These are phyloP conservation scores for Neoarthrinium moseri DNA, from an alignment of 2,329 filamentous ascomycete genomes.

Conservation along the genomic window DNA sequence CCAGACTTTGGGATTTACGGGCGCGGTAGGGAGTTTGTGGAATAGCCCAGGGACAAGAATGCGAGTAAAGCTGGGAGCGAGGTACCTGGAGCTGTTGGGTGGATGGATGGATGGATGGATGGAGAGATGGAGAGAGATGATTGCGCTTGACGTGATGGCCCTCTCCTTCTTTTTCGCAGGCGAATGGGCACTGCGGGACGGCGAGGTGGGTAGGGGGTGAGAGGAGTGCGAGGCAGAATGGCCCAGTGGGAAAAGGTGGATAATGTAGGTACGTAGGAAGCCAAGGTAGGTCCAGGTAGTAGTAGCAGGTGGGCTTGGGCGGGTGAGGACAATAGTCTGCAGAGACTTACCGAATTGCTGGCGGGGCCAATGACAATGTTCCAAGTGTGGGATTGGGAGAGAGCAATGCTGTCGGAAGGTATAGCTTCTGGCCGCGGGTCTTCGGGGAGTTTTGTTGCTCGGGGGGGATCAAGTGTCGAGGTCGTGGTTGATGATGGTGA, in stretches of 20 bases:
- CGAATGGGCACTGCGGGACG: too few species aligned
- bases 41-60: background rate
- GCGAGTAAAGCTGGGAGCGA: background rate
- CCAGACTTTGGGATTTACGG: too few species aligned
- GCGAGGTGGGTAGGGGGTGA: background rate
- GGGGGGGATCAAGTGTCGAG: background rate
- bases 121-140: conserved; percentile 1
- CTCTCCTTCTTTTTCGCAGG: background rate
- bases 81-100: conserved; percentile 4
- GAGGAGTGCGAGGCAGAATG: background rate
- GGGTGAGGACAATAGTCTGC: too few species aligned
- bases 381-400: too few species aligned
- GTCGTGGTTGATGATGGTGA: conserved; percentile 4
- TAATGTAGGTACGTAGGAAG: background rate
- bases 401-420: too few species aligned
- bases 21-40: too few species aligned
- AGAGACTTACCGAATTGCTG: too few species aligned
- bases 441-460: background rate
- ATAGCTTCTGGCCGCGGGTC: background rate
- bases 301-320: background rate
- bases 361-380: too few species aligned
- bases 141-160: conserved; percentile 9
- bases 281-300: background rate
- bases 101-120: conserved; percentile 1
- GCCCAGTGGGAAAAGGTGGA: background rate